phyloP scores from a whole-genome alignment of 2,329 filamentous ascomycete species.

The Penicillium hordei region DNA sequence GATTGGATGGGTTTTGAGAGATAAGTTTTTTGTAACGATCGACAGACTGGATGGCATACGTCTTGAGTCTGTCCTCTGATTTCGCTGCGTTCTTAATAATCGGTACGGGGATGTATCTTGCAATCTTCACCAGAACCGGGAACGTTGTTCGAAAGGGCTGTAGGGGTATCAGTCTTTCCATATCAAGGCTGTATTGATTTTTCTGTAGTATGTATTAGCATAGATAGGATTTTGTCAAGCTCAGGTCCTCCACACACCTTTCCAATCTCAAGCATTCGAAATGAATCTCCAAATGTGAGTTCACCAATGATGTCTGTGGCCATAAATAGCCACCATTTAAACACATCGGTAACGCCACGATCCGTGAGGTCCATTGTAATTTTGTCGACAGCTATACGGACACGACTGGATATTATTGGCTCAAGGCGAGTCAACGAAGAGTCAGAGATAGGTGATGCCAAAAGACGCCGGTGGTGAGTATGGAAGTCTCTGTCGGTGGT shows the following conservation, averaged over 20 bases:
- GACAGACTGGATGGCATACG: slow-evolving; percentile 28
- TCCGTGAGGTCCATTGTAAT: slow-evolving; percentile 49
- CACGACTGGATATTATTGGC: slow-evolving; percentile 42
- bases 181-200: slow-evolving; percentile 44
- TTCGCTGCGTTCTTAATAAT: slow-evolving; percentile 21
- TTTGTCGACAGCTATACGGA: slow-evolving; percentile 42
- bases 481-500: slow-evolving; percentile 44
- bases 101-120: slow-evolving; percentile 24
- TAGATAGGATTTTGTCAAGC: background rate
- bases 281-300: slow-evolving; percentile 58
- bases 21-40: slow-evolving; percentile 26
- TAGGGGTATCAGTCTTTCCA: slow-evolving; percentile 28
- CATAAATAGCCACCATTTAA: slow-evolving; percentile 57
- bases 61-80: slow-evolving; percentile 20
- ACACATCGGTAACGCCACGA: slow-evolving; percentile 45
- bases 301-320: slow-evolving; percentile 57
- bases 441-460: slow-evolving; percentile 37
- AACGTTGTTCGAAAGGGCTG: slow-evolving; percentile 27
- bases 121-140: slow-evolving; percentile 24
- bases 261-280: slow-evolving; percentile 53
- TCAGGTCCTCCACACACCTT: slow-evolving; percentile 36
- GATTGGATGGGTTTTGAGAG: slow-evolving; percentile 11
- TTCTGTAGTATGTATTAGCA: slow-evolving; percentile 29
- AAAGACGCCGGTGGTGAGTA: slow-evolving; percentile 43
- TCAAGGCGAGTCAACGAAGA: slow-evolving; percentile 33